These are phyloP conservation scores for Penicillium goetzii DNA, from an alignment of 495 filamentous ascomycete genomes.

Conservation along the genomic window DNA sequence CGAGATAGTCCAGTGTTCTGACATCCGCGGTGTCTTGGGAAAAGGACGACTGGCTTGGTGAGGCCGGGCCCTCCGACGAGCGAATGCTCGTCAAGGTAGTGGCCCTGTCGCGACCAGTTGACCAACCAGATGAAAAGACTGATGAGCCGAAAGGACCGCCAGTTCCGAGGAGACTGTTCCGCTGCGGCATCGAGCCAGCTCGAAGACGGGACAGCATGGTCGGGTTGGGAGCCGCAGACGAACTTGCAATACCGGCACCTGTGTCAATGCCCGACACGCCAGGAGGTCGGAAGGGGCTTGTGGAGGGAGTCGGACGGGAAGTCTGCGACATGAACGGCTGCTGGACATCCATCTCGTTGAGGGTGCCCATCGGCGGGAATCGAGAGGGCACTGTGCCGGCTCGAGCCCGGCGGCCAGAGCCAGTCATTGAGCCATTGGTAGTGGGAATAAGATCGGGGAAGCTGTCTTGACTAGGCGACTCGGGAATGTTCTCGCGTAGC, in stretches of 20 bases:
- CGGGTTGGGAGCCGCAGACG: constrained; percentile 55
- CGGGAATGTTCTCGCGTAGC: constrained; percentile 93
- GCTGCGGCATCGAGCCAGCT: constrained; percentile 94
- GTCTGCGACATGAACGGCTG: constrained; percentile 76
- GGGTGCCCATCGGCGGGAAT: constrained; percentile 73
- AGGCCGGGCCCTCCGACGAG: constrained; percentile 86
- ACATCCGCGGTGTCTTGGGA: constrained; percentile 88
- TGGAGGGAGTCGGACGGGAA: constrained; percentile 85
- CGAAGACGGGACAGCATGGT: constrained; percentile 83
- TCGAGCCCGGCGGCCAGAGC: constrained; percentile 72
- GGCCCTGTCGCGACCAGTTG: constrained; percentile 72
- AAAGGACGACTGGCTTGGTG: constrained; percentile 86
- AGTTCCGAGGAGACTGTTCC: constrained; percentile 63
- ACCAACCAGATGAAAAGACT: constrained; percentile 86
- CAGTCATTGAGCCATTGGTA: constrained; percentile 58
- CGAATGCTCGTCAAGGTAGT: constrained; percentile 85
- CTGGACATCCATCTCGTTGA: constrained; percentile 61
- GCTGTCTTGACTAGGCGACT: constrained; percentile 91
- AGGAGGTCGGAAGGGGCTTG: constrained; percentile 84
- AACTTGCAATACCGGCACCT: constrained; percentile 49
- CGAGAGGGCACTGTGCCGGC: constrained; percentile 97
- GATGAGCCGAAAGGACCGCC: constrained; percentile 84
- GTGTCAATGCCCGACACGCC: constrained; percentile 73
- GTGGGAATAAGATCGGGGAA: constrained; percentile 86
- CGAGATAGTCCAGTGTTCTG: constrained; percentile 93